These are phyloP conservation scores for Carex sylvatica DNA, from an alignment of 202 grass and related monocot genomes.

Conservation along the genomic window DNA sequence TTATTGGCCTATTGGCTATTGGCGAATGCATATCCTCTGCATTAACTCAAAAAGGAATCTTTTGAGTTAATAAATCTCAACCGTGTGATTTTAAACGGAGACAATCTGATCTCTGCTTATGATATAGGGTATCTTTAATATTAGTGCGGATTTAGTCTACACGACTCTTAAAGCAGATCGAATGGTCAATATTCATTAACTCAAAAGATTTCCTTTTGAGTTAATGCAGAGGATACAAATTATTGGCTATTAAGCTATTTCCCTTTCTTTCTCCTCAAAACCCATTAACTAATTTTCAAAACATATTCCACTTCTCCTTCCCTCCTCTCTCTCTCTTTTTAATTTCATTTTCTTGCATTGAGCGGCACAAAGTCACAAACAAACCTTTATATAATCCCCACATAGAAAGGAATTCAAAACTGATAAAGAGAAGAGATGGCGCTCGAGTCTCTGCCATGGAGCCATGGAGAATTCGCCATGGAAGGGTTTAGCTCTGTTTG, in stretches of 20 bases:
- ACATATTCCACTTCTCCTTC: slow-evolving; percentile 19
- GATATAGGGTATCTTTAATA: too few species aligned
- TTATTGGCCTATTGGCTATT: slow-evolving; percentile 19
- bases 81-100: too few species aligned
- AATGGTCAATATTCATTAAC: too few species aligned
- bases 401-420: neutral
- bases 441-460: slow-evolving; percentile 59
- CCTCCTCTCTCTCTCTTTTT: neutral
- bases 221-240: too few species aligned
- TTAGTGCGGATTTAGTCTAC: too few species aligned
- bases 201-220: too few species aligned
- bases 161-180: too few species aligned
- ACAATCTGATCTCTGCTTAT: too few species aligned
- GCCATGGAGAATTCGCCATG: slow-evolving; percentile 41
- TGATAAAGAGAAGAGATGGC: slow-evolving; percentile 34
- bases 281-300: slow-evolving; percentile 21
- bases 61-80: too few species aligned
- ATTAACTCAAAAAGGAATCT: too few species aligned
- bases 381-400: slow-evolving; percentile 14
- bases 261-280: neutral
- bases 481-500: slow-evolving; percentile 33
- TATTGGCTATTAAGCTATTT: neutral
- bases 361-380: slow-evolving; percentile 28
- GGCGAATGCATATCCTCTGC: too few species aligned
- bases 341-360: slow-evolving; percentile 27